Percentiles rank a stretch among this genome's conserved stretches.
Conservation (phyloP, 345 rosid species). For the Punica granatum region DNA sequence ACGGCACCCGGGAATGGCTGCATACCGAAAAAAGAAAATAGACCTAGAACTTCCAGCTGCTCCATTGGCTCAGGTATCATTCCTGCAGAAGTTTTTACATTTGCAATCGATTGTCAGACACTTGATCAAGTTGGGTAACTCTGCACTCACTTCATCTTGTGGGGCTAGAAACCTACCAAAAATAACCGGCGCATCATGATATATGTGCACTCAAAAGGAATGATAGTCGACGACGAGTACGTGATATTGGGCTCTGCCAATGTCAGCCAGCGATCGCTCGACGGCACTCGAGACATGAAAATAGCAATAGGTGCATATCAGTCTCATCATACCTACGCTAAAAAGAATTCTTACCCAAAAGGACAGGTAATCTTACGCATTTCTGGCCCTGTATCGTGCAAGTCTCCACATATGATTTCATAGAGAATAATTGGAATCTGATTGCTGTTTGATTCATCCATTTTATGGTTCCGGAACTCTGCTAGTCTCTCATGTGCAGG, state of each 20-base stretch:
- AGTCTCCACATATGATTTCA: too few species aligned
- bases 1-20: slow-evolving; percentile 75
- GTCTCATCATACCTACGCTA: slow-evolving; percentile 60
- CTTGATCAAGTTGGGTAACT: too few species aligned
- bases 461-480: too few species aligned
- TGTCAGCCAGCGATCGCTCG: slow-evolving; percentile 90
- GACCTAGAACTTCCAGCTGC: slow-evolving; percentile 20
- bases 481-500: too few species aligned
- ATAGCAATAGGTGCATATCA: slow-evolving; percentile 98
- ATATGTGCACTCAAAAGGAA: slow-evolving; percentile 89
- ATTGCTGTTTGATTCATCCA: too few species aligned
- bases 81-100: too few species aligned
- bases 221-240: slow-evolving; percentile 90
- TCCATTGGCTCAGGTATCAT: slow-evolving; percentile 22
- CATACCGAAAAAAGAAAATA: slow-evolving; percentile 21
- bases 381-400: too few species aligned
- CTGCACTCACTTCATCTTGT: not conserved
- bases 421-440: too few species aligned
- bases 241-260: slow-evolving; percentile 88
- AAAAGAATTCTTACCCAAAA: slow-evolving; percentile 34
- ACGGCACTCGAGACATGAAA: slow-evolving; percentile 89
- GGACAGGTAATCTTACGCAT: slow-evolving; percentile 74
- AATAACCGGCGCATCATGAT: slow-evolving; percentile 80
- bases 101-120: too few species aligned
- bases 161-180: slow-evolving; percentile 39